Conservation (phyloP, 805 yeast genomes). For the Dipodascus geniculatus region DNA sequence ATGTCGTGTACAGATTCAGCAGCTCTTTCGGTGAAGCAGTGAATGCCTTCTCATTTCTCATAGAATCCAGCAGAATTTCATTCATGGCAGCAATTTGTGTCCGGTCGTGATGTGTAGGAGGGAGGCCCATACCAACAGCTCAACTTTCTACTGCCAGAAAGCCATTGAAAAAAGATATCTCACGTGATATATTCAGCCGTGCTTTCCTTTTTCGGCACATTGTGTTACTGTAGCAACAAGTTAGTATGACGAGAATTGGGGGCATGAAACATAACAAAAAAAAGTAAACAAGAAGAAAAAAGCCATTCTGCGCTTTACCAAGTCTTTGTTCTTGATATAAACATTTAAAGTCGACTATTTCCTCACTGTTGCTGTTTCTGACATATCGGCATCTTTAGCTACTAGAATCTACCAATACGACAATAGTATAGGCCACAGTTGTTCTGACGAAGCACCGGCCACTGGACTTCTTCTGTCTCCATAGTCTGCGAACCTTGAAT, state of each 20-base stretch:
- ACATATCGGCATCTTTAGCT: too few relatives aligned
- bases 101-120: too few relatives aligned
- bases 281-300: background rate
- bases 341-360: too few relatives aligned
- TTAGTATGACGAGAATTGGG: background rate
- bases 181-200: background rate
- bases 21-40: slow-evolving; percentile 33
- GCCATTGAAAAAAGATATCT: too few relatives aligned
- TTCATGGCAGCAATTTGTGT: background rate
- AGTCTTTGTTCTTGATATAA: background rate
- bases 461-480: too few relatives aligned
- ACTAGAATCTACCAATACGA: too few relatives aligned
- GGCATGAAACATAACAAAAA: background rate
- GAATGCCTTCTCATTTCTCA: background rate
- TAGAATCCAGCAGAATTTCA: background rate
- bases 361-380: too few relatives aligned
- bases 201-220: background rate
- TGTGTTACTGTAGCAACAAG: background rate
- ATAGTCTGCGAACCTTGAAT: too few relatives aligned
- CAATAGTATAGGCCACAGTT: too few relatives aligned
- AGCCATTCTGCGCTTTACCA: background rate
- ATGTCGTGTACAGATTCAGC: slow-evolving; percentile 31
- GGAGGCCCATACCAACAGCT: too few relatives aligned
- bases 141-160: too few relatives aligned
- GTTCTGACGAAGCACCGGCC: too few relatives aligned